Conservation (phyloP, 352 stramenopile genomes). For the Pythium utonaiense region DNA sequence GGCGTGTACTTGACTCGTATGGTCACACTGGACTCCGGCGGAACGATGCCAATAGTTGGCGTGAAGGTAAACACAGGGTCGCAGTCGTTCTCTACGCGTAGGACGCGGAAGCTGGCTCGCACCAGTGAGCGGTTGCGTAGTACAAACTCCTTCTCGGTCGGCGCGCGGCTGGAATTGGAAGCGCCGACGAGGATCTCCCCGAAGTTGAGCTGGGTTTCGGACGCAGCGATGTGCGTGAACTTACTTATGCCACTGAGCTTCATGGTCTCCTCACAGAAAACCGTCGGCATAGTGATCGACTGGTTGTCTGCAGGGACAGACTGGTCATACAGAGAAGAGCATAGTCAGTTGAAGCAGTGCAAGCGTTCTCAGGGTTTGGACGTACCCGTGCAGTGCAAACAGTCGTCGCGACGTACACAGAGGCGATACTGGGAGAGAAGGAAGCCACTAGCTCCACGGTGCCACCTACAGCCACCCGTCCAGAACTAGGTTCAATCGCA, state of each 20-base stretch:
- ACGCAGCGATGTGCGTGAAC: slow-evolving; percentile 84
- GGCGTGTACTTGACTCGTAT: slow-evolving; percentile 83
- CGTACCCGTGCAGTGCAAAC: slow-evolving; percentile 56
- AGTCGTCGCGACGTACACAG: slow-evolving; percentile 85
- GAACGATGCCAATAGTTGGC: slow-evolving; percentile 62
- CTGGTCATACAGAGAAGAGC: slow-evolving; percentile 13
- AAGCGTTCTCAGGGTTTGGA: neutral
- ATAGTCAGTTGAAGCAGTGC: neutral
- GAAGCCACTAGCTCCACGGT: slow-evolving; percentile 65
- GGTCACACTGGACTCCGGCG: slow-evolving; percentile 58
- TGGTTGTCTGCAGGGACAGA: slow-evolving; percentile 26
- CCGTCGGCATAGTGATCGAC: slow-evolving; percentile 6
- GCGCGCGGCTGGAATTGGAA: slow-evolving; percentile 31
- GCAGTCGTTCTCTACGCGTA: slow-evolving; percentile 78
- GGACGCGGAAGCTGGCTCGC: slow-evolving; percentile 71
- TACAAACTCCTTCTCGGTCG: slow-evolving; percentile 78
- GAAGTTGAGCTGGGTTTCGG: slow-evolving; percentile 80
- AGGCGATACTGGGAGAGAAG: slow-evolving; percentile 65
- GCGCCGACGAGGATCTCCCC: slow-evolving; percentile 78
- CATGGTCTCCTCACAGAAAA: slow-evolving; percentile 46
- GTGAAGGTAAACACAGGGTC: slow-evolving; percentile 84
- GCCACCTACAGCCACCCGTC: slow-evolving; percentile 59
- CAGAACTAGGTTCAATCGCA: slow-evolving; percentile 61
- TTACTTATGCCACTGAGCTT: slow-evolving; percentile 90
- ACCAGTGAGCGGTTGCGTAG: slow-evolving; percentile 90